Evolutionary conservation across 495 filamentous ascomycete species (phyloP), one percentile per base, ranked within the genome.

Genomic region (Hyaloscypha finlandica): DNA sequence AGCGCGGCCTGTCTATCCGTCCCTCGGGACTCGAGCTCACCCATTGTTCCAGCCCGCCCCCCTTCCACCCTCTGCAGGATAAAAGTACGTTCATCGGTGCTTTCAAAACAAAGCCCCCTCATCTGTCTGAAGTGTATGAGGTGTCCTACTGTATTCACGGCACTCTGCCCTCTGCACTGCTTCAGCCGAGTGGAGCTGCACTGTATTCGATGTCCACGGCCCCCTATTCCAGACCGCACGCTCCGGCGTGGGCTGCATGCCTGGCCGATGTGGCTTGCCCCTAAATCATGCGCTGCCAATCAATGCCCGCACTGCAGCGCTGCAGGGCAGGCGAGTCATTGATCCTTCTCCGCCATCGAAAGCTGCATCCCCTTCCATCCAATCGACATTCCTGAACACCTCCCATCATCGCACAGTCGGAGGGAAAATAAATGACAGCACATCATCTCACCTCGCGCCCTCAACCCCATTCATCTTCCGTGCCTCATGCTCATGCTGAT

Each of bases 241-340:
- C 11, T 48, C 42, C 16, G 16, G 42, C 42, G 16, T 16, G 42
- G 11, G 8, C 42, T 48, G 42, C 42, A 48, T 48, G 42, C 6
- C 42, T 48, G 42, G 9, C 2, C 19, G n/a, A 12, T 31, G 53
- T 31, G 53, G 53, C 53, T 9, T 56, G 53, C 19, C 53, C 53
- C 53, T 56, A 61, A 60, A 61, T 61, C 33, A 61, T 61, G 59
- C 37, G 59, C 59, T 61, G 59, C 59, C 59, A 61, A 61, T 61
- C 35, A 61, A 61, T 45, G 56, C 56, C 6, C 29, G n/a, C 6
- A 6, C 30, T 19, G 19, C 56, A 29, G 8, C 30, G 55, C 55
- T 30, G 55, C 30, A 59, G 30, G 30, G 30, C n/a, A 59, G 31
- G 56, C 56, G 56, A 59, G 30, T 56, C 53, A 22, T 56, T 56